Evolutionary conservation across 495 filamentous ascomycete species (phyloP), one percentile per base, ranked within the genome.

Genomic region (Neurospora africana): DNA sequence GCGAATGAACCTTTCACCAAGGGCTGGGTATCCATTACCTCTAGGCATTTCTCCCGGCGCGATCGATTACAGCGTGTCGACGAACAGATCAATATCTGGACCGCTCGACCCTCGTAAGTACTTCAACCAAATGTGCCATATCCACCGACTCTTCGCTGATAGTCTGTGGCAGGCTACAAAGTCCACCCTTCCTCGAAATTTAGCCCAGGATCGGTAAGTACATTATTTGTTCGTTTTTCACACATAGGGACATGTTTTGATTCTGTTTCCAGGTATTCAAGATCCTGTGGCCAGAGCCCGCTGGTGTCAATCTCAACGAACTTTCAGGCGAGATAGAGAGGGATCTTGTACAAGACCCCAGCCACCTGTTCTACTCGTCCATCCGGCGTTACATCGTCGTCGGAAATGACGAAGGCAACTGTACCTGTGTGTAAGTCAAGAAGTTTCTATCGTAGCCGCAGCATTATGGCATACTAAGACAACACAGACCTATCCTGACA

Each of bases 301-400:
- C 75, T 2, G 83, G 83, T 5, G 76, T 77, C 69, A 77, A 76
- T 15, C 70, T 72, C 19, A 77, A 73, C 13, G 79, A 80, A 17
- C 27, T 35, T 65, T 65, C 53, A 65, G 27, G 15, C 15, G 53
- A 65, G 27, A 33, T 35, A 65, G 53, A 58, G 11, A 58, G 47
- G 47, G 47, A 33, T 35, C 23, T 27, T 61, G 13, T 33, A 33
- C 53, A 33, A 9, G 27, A 30, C 53, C 27, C 53, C 6, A 33
- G 27, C 15, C 53, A 58, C 13, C 6, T 35, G n/a, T 83, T 85
- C 27, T 84, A 83, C 61, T 70, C 82, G 11, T 80, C 82, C 5
- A 79, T 83, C 68, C 82, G 84, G 1, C 81, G 84, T 21, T 85
- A 85, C 47, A 83, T 86, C 35, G 82, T 86, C 4, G 78, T 86